Evolutionary conservation across 352 stramenopile genomes (phyloP).

Genomic region (Pythium pectinolyticum): DNA sequence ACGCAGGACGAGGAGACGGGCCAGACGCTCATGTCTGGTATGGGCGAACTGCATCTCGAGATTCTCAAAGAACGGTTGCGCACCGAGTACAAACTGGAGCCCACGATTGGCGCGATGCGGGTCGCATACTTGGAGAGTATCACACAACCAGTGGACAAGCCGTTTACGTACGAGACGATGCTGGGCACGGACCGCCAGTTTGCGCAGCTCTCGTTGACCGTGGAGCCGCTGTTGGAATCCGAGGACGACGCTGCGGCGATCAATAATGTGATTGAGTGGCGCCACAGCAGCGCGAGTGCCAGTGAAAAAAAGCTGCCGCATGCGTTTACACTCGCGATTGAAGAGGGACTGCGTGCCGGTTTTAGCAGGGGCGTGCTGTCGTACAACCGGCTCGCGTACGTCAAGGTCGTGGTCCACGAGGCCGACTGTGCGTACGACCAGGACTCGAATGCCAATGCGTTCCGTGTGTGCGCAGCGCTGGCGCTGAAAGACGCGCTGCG

Average conservation of each 20-base stretch:
- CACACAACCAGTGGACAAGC: slow-evolving; percentile 30
- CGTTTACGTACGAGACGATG: slow-evolving; percentile 65
- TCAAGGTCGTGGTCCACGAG: slow-evolving; percentile 68
- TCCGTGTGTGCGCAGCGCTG: slow-evolving; percentile 52
- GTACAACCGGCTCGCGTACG: slow-evolving; percentile 58
- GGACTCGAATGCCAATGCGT: slow-evolving; percentile 70
- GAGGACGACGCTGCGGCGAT: slow-evolving; percentile 34
- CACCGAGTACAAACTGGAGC: slow-evolving; percentile 87
- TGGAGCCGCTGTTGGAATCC: slow-evolving; percentile 46
- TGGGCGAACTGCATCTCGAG: slow-evolving; percentile 95
- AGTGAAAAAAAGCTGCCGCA: slow-evolving; percentile 64
- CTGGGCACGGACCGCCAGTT: slow-evolving; percentile 75
- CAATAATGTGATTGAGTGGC: slow-evolving; percentile 64
- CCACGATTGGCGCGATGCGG: slow-evolving; percentile 83
- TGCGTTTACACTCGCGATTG: slow-evolving; percentile 61
- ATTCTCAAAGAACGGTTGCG: slow-evolving; percentile 91
- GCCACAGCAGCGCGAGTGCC: slow-evolving; percentile 39
- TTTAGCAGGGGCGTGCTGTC: slow-evolving; percentile 63
- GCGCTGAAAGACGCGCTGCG: slow-evolving; percentile 60
- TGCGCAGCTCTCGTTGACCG: slow-evolving; percentile 48
- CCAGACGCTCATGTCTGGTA: slow-evolving; percentile 97
- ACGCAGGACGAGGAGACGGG: slow-evolving; percentile 95
- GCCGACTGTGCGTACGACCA: slow-evolving; percentile 53
- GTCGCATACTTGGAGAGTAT: slow-evolving; percentile 92
- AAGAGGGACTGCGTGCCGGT: slow-evolving; percentile 59